Evolutionary conservation across 169 alveolate species (phyloP).

Genomic region (Nephromyces sp.): DNA sequence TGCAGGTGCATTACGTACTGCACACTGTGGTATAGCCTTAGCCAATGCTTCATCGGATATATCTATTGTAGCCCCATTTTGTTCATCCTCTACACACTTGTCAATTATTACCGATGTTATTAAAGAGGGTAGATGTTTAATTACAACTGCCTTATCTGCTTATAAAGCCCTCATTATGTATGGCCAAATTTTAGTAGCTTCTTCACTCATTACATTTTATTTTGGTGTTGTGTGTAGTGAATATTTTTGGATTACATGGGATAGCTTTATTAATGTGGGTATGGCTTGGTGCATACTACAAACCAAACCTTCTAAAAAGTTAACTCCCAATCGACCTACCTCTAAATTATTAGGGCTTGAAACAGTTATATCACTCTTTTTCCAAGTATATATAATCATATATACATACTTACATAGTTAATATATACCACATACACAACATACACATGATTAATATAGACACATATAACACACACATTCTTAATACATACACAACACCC

Average conservation of each 20-base stretch:
- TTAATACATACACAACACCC: too few relatives aligned
- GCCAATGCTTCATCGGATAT: too few relatives aligned
- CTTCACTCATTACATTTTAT: slow-evolving; percentile 55
- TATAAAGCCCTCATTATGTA: slow-evolving; percentile 74
- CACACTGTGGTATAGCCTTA: slow-evolving; percentile 32
- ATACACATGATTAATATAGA: too few relatives aligned
- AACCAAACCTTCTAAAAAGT: background rate
- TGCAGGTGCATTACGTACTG: slow-evolving; percentile 31
- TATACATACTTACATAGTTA: too few relatives aligned
- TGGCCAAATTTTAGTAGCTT: slow-evolving; percentile 69
- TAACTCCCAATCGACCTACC: background rate
- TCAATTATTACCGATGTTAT: too few relatives aligned
- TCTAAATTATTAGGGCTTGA: background rate
- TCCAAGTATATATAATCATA: background rate
- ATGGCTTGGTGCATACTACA: background rate
- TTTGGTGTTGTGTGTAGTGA: too few relatives aligned
- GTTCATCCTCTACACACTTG: too few relatives aligned
- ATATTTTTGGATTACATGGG: too few relatives aligned
- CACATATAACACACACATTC: too few relatives aligned
- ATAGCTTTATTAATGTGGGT: background rate
- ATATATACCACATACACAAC: too few relatives aligned
- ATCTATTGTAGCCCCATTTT: too few relatives aligned
- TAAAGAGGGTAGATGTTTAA: slow-evolving; percentile 74
- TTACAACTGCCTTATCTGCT: slow-evolving; percentile 73
- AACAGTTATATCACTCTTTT: background rate